Evolutionary conservation across 805 yeast species (phyloP), one percentile per base, ranked within the genome.

Genomic region (Ogataea paradorogensis): DNA sequence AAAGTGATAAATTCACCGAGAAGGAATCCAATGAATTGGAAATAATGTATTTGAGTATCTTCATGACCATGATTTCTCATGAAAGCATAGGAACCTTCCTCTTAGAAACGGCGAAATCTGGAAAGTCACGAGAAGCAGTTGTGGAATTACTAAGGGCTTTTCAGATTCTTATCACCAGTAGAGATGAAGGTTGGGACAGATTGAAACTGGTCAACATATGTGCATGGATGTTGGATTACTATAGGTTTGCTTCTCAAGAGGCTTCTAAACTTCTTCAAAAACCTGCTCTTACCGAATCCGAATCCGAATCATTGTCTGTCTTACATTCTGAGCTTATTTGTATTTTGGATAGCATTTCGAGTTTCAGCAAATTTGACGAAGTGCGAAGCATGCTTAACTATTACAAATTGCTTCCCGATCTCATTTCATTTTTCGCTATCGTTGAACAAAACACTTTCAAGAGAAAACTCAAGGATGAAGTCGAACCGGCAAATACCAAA

Each of bases 361-460:
- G 69, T 34, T 46, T 74, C 22, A 50, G 71, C 13, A 66, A 67
- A 31, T 73, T 57, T 45, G 61, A 73, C 24, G 55, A 62, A 5
- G 64, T 69, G 3, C 64, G 67, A 37, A 62, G 67, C 20, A 69
- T 68, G 48, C 58, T 74, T 30, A 63, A 66, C 20, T 63, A 66
- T 23, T 71, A 71, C 48, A 46, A 66, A 10, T 60, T 67, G 8
- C 43, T 76, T 5, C 52, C 56, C 0, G 48, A 52, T 3, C 40
- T 76, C 3, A 52, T 73, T 4, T 44, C 54, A 0, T 53, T 76
- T 9, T 62, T 77, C 24, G 48, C 66, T 11, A 49, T 57, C 1
- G 57, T 74, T 5, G 80, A 76, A 29, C 56, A 57, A 8, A 66
- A 68, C 27, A 63, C 73, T 2, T 56, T 57, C 41, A 63, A 63